phyloP scores from a whole-genome alignment of 2,329 filamentous ascomycete species.

The Trichoderma polysporum region DNA sequence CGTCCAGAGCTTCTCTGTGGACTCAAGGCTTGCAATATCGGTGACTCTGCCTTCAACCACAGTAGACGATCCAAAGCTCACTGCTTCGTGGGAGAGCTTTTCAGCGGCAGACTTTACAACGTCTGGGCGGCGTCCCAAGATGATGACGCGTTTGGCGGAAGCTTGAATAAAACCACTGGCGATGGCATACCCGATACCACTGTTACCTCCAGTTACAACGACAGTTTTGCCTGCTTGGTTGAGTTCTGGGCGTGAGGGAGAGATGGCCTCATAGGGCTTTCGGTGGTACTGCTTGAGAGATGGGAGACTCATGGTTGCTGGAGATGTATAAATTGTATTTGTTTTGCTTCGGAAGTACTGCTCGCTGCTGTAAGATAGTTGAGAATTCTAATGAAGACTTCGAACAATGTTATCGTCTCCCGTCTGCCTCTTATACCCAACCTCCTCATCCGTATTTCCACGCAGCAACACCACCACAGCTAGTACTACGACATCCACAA shows the following conservation, averaged over 20 bases:
- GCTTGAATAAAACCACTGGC: constrained; percentile 54
- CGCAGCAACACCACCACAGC: neutral
- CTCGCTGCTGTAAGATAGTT: neutral
- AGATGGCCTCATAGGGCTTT: constrained; percentile 39
- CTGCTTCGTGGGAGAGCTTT: constrained; percentile 27
- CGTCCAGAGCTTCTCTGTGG: constrained; percentile 32
- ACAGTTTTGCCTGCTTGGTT: constrained; percentile 50
- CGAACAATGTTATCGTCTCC: neutral
- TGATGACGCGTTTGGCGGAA: constrained; percentile 37
- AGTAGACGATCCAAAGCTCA: constrained; percentile 18
- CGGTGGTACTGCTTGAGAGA: constrained; percentile 29
- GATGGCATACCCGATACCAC: constrained; percentile 63
- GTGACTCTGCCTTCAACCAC: constrained; percentile 26
- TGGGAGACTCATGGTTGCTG: constrained; percentile 3
- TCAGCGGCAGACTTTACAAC: constrained; percentile 8
- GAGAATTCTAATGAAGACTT: neutral
- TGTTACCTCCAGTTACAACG: constrained; percentile 64
- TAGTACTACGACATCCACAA: neutral
- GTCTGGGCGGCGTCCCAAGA: constrained; percentile 39
- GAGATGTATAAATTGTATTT: no score
- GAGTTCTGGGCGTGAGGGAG: constrained; percentile 38
- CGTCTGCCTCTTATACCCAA: neutral
- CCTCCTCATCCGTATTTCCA: neutral
- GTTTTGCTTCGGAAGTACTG: neutral
- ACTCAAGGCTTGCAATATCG: constrained; percentile 30